phyloP scores from a whole-genome alignment of 129 eudicot species.

The Artemisia annua region DNA sequence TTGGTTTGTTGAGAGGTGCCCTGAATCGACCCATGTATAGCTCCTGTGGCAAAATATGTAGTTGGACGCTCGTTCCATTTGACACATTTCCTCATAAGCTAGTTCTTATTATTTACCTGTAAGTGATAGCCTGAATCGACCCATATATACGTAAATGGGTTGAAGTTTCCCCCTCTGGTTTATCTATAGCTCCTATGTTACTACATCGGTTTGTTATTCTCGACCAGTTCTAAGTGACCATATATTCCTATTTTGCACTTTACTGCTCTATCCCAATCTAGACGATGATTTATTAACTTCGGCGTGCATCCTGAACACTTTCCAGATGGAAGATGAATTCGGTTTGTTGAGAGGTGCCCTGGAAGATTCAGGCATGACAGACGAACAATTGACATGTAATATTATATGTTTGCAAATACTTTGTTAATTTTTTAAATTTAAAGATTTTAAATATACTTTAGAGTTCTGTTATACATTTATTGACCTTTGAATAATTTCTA shows the following conservation, averaged over 20 bases:
- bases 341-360: conserved; percentile 57
- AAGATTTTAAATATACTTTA: not conserved
- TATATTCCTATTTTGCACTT: conserved; percentile 1
- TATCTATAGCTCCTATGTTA: not conserved
- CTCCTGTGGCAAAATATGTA: too few species aligned
- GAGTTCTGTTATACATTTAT: not conserved
- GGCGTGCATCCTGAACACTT: not conserved
- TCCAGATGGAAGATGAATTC: conserved; percentile 78
- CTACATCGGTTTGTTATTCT: conserved; percentile 1
- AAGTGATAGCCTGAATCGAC: too few species aligned
- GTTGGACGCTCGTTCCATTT: too few species aligned
- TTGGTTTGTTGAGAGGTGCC: too few species aligned
- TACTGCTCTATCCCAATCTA: not conserved
- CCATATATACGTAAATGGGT: too few species aligned
- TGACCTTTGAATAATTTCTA: conserved; percentile 25
- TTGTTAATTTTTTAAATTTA: not conserved
- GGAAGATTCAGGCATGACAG: conserved; percentile 41
- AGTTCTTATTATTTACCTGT: too few species aligned
- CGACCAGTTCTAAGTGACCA: not conserved
- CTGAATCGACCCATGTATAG: too few species aligned
- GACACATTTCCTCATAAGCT: too few species aligned
- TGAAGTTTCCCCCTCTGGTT: not conserved
- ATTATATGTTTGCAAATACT: not conserved
- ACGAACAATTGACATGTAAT: conserved; percentile 63
- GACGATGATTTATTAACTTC: not conserved